Evolutionary conservation across 768 basidiomycete species (phyloP), one percentile per base, ranked within the genome.

Genomic region (Suillus cothurnatus): DNA sequence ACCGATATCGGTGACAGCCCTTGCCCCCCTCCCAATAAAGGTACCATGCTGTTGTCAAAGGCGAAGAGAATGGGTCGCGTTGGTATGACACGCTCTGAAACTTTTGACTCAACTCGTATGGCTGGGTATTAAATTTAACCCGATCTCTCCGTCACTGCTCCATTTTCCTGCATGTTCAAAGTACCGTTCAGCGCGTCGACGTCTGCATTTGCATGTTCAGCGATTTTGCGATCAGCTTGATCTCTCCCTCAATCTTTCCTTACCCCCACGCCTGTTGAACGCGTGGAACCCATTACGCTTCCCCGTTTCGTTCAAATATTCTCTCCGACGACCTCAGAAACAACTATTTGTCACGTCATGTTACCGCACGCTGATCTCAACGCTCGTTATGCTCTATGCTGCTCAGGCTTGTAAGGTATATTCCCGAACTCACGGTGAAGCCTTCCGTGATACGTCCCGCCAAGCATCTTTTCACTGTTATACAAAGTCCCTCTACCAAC

Each of bases 1-100:
- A 86, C 85, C 6, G 91, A 93, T 69, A 76, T 93, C 52, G 93
- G 92, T 17, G 93, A 92, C 71, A 95, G 93, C 70, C 94, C 94
- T 6, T 97, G 94, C 78, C 93, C 93, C 3, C 89, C 92, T 56
- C 88, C 90, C 14, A 86, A 83, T 39, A 92, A 90, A 72, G 79
- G 78, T 47, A 21, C 36, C 23, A 41, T 31, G 26, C 74, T 78
- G 52, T 76, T 78, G 26, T 81, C 85, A 62, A 88, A 89, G 74
- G 81, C 78, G 71, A 91, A 88, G 78, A 88, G 86, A 75, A 67
- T 82, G 23, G 79, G 73, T 1, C 81, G 84, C 45, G 78, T 73
- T 34, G 81, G 84, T 15, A 78, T 92, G 39, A 69, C 76, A 12
- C 84, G 89, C 19, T 85, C 90, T 2, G 90, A 92, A 75, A 92